Evolutionary conservation across 192 early-diverging fungal species (phyloP), one percentile per base, ranked within the genome.

Genomic region (Radiomyces spectabilis): DNA sequence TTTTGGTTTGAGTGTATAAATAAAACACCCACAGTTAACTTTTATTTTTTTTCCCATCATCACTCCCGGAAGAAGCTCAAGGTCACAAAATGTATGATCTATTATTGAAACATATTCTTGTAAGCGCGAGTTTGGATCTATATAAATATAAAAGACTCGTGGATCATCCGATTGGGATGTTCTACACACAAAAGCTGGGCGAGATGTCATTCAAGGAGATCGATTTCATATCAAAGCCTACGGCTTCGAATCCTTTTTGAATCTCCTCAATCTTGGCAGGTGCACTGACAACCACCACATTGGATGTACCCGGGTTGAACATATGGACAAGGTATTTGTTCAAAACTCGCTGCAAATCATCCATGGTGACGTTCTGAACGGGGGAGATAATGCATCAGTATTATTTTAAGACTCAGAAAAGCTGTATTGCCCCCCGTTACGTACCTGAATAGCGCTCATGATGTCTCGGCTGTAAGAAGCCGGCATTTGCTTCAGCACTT

Each of bases 1-100:
- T 12, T 90, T 82, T 75, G 86, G 82, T 29, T 66, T 90, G 41
- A 77, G 51, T 56, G 49, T 66, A n/a, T 56, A 41, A 15, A 52
- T 10, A 26, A 8, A 5, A 46, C 24, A 46, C 2, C 16, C 25
- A 46, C n/a, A 46, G 3, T 30, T 16, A 53, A 13, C 16, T 38
- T 29, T 24, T 0, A 39, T 29, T 29, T 43, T 16, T 46, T 54
- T 34, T 9, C 46, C 12, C 46, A 2, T 27, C n/a, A n/a, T n/a
- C n/a, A n/a, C n/a, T n/a, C n/a, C n/a, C n/a, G n/a, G n/a, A n/a
- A n/a, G n/a, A n/a, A n/a, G n/a, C n/a, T n/a, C n/a, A n/a, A n/a
- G n/a, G n/a, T n/a, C n/a, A n/a, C n/a, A n/a, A n/a, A n/a, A n/a
- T n/a, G n/a, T n/a, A n/a, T n/a, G n/a, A n/a, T n/a, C n/a, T n/a